These are phyloP conservation scores for Saccharum hybrid DNA, from an alignment of 202 grass and related monocot genomes.

Conservation along the genomic window DNA sequence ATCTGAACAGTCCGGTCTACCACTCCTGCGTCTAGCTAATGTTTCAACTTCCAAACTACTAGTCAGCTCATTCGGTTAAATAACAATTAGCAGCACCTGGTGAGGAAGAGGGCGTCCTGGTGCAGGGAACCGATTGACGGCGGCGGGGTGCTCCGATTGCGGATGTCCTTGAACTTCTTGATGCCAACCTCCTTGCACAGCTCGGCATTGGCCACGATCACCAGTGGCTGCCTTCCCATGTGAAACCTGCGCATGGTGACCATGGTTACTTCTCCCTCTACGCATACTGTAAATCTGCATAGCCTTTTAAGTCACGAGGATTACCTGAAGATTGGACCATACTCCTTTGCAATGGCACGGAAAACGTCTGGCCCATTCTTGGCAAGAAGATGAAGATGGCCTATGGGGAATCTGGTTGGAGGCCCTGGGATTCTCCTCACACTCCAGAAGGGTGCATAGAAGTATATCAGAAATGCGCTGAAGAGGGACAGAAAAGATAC, in stretches of 20 bases:
- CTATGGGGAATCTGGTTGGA: constrained; percentile 60
- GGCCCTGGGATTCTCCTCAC: constrained; percentile 82
- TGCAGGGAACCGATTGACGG: constrained; percentile 76
- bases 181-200: constrained; percentile 95
- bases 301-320: neutral
- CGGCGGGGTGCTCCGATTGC: constrained; percentile 81
- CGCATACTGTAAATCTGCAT: neutral
- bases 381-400: constrained; percentile 74
- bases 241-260: constrained; percentile 65
- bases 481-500: constrained; percentile 40
- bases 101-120: constrained; percentile 91
- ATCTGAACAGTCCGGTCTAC: constrained; percentile 3
- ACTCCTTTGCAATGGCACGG: constrained; percentile 65
- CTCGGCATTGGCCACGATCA: constrained; percentile 86
- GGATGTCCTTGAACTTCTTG: constrained; percentile 92
- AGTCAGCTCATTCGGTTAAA: neutral
- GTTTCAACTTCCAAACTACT: constrained; percentile 2
- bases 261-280: neutral
- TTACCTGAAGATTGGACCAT: constrained; percentile 91
- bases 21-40: neutral
- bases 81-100: constrained; percentile 49
- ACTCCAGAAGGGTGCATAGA: constrained; percentile 74
- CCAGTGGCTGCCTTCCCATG: constrained; percentile 89
- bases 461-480: constrained; percentile 63
- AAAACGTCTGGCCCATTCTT: constrained; percentile 73